These are phyloP conservation scores for Russula sp. DNA, from an alignment of 768 basidiomycete genomes.

Conservation along the genomic window DNA sequence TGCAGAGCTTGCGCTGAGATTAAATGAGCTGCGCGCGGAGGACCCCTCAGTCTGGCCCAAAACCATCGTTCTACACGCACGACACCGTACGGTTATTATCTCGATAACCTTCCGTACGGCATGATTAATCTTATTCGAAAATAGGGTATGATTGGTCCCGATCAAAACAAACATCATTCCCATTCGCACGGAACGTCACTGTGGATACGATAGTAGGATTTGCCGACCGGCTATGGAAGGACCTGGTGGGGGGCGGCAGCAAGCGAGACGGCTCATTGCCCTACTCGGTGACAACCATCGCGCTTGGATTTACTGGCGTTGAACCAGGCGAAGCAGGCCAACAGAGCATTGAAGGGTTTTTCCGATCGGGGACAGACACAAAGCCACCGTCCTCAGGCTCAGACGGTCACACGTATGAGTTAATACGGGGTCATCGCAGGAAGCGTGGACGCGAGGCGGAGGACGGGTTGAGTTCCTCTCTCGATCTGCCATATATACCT, in stretches of 20 bases:
- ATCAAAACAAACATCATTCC: conserved; percentile 84
- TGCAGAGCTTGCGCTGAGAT: conserved; percentile 79
- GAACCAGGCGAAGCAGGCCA: conserved; percentile 75
- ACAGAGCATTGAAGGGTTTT: conserved; percentile 82
- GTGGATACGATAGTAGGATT: conserved; percentile 71
- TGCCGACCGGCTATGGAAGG: conserved; percentile 82
- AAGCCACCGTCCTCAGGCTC: neutral
- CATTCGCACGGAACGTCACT: conserved; percentile 66
- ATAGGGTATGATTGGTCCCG: conserved; percentile 16
- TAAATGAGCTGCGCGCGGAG: conserved; percentile 72
- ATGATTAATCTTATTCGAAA: neutral
- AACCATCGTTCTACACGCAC: conserved; percentile 71
- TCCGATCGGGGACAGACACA: conserved; percentile 38
- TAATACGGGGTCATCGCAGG: conserved; percentile 23
- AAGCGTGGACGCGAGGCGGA: conserved; percentile 12
- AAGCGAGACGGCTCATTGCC: conserved; percentile 31
- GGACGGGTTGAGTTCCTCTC: conserved; percentile 13
- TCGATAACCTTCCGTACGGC: neutral
- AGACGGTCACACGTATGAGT: neutral
- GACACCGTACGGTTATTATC: conserved; percentile 47
- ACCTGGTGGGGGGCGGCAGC: conserved; percentile 51
- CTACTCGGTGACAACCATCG: conserved; percentile 67
- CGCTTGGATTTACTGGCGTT: conserved; percentile 72
- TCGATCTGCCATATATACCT: neutral
- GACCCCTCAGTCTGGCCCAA: conserved; percentile 87